These are phyloP conservation scores for Vanrija humicola DNA, from an alignment of 1,284 basidiomycete species.

Conservation along the genomic window DNA sequence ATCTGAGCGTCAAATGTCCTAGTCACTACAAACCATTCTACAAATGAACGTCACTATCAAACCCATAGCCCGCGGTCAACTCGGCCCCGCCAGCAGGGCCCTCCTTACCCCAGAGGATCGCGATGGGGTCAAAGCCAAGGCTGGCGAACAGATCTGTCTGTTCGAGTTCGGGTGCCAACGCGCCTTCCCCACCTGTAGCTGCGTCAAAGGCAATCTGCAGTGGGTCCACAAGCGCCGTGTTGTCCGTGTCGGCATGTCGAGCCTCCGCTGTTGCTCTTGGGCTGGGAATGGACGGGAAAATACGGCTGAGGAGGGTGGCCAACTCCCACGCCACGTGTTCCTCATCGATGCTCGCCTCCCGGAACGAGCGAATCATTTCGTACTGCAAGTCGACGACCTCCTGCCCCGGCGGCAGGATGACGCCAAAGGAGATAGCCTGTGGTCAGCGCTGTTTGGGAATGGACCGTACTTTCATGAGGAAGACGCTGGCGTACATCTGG, in stretches of 20 bases:
- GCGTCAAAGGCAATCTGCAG: neutral
- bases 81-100: too few species aligned
- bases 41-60: too few species aligned
- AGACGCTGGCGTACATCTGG: slow-evolving; percentile 4
- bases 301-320: neutral
- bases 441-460: too few species aligned
- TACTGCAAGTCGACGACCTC: slow-evolving; percentile 1
- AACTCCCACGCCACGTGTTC: slow-evolving; percentile 2
- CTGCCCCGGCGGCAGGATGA: neutral
- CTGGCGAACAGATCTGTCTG: slow-evolving; percentile 8
- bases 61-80: too few species aligned
- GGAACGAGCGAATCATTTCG: neutral
- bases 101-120: neutral
- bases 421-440: neutral
- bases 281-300: slow-evolving; percentile 1
- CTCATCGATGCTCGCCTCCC: neutral
- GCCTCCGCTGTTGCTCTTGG: neutral
- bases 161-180: neutral
- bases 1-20: too few species aligned
- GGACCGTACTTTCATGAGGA: neutral
- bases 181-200: neutral
- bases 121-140: slow-evolving; percentile 9
- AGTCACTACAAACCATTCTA: too few species aligned
- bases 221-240: neutral
- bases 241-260: neutral